Evolutionary conservation across 2,329 filamentous ascomycete genomes (phyloP).

Genomic region (Apiospora aurea): DNA sequence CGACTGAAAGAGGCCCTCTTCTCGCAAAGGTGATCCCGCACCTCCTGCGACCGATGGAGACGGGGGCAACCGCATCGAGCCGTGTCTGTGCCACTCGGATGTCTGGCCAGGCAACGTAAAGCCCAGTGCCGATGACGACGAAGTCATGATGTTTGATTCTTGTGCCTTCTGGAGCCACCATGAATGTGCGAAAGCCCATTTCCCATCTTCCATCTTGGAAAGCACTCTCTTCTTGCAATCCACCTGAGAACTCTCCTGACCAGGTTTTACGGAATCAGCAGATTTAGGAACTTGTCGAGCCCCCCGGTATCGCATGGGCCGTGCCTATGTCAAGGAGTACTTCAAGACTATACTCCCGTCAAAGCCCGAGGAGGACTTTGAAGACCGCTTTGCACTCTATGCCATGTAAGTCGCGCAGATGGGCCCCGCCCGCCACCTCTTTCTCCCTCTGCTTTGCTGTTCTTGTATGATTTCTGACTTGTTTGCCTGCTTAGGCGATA

Average conservation of each 20-base stretch:
- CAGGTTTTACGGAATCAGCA: neutral
- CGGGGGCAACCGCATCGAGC: neutral
- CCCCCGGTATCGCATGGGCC: neutral
- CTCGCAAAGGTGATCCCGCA: neutral
- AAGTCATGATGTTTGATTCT: neutral
- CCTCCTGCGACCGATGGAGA: slow-evolving; percentile 3
- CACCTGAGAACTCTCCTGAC: neutral
- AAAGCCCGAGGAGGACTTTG: neutral
- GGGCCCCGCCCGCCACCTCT: neutral
- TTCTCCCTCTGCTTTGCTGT: neutral
- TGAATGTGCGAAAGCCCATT: neutral
- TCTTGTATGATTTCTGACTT: neutral
- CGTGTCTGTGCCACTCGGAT: neutral
- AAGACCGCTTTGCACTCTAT: neutral
- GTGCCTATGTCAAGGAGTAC: neutral
- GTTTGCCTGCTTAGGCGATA: neutral
- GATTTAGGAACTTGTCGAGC: neutral
- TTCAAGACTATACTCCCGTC: neutral
- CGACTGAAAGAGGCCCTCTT: neutral
- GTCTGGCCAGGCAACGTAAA: neutral
- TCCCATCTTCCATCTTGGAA: neutral
- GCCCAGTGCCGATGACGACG: neutral
- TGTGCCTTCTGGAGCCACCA: slow-evolving; percentile 15
- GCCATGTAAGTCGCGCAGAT: neutral
- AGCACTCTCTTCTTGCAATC: neutral